A percentile compares a stretch with the other conserved stretches of the same genome.
phyloP scores from a whole-genome alignment of 1,139 yeast species.

The Suhomyces taliae region DNA sequence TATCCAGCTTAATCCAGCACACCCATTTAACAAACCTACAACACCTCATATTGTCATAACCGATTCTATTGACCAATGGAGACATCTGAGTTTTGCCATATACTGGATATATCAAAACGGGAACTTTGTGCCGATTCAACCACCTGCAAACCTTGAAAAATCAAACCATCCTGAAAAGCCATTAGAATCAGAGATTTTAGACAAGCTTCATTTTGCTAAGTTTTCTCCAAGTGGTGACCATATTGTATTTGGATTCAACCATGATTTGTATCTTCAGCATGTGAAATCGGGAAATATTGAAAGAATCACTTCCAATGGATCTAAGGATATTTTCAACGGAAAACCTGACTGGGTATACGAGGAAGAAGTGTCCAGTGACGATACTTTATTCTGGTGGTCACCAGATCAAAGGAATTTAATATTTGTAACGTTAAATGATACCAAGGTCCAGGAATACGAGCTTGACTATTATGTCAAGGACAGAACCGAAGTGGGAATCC shows the following conservation, averaged over 20 bases:
- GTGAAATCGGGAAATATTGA: conserved; percentile 23
- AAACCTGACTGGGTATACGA: conserved; percentile 97
- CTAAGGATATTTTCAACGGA: conserved; percentile 70
- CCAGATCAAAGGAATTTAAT: conserved; percentile 66
- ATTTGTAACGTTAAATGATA: conserved; percentile 69
- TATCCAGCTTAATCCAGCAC: conserved; percentile 35
- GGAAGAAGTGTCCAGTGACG: conserved; percentile 75
- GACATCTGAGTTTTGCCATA: conserved; percentile 70
- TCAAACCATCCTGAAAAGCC: conserved; percentile 15
- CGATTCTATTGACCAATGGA: conserved; percentile 47
- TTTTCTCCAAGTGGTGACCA: conserved; percentile 76
- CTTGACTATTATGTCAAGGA: conserved; percentile 60
- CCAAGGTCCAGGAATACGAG: conserved; percentile 62
- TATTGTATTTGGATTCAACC: conserved; percentile 65
- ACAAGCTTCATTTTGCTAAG: conserved; percentile 53
- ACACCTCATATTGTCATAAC: conserved; percentile 37
- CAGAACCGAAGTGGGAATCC: conserved; percentile 30
- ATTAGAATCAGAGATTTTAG: conserved; percentile 9
- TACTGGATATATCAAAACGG: conserved; percentile 56
- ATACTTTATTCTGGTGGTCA: conserved; percentile 85
- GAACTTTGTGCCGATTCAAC: conserved; percentile 41
- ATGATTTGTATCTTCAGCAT: conserved; percentile 58
- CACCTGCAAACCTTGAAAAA: conserved; percentile 14
- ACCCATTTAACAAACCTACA: conserved; percentile 26
- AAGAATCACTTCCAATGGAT: conserved; percentile 69